Evolutionary conservation across 768 basidiomycete genomes (phyloP).

Genomic region (Hypsizygus marmoreus): DNA sequence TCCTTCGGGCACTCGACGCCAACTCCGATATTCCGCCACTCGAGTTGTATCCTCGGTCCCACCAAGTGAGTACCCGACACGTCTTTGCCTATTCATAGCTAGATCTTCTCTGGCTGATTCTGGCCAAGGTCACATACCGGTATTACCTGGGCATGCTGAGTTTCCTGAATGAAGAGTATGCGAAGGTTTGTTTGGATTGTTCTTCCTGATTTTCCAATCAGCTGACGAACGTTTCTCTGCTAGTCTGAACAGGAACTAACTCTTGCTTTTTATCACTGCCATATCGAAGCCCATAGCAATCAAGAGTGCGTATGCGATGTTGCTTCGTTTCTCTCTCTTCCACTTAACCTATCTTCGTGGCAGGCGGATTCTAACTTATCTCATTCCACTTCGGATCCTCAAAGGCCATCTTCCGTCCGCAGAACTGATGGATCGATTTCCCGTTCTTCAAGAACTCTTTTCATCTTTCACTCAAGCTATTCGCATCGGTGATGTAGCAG

Average conservation of each 20-base stretch:
- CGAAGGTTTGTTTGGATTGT: slow-evolving; percentile 52
- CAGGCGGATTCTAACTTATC: slow-evolving; percentile 88
- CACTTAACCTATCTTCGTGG: slow-evolving; percentile 1
- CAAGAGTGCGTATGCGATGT: slow-evolving; percentile 76
- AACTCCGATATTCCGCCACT: slow-evolving; percentile 85
- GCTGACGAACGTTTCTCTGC: slow-evolving; percentile 1
- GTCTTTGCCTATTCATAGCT: background rate
- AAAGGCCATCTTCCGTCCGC: slow-evolving; percentile 83
- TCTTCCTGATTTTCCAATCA: background rate
- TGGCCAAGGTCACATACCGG: slow-evolving; percentile 79
- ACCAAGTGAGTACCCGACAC: slow-evolving; percentile 60
- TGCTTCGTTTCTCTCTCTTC: background rate
- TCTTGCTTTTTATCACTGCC: slow-evolving; percentile 85
- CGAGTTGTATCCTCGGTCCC: slow-evolving; percentile 73
- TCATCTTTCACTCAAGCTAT: slow-evolving; percentile 82
- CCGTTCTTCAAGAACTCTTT: slow-evolving; percentile 72
- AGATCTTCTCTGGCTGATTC: slow-evolving; percentile 12
- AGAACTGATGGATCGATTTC: slow-evolving; percentile 71
- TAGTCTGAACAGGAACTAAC: slow-evolving; percentile 87
- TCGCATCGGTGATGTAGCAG: slow-evolving; percentile 69
- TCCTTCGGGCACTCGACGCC: slow-evolving; percentile 85
- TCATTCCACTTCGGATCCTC: slow-evolving; percentile 87
- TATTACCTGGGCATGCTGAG: slow-evolving; percentile 96
- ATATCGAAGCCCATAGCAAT: slow-evolving; percentile 67
- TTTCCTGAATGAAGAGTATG: slow-evolving; percentile 91